These are phyloP conservation scores for Arthrinium phaeospermum DNA, from an alignment of 2,329 filamentous ascomycete species.

Conservation along the genomic window DNA sequence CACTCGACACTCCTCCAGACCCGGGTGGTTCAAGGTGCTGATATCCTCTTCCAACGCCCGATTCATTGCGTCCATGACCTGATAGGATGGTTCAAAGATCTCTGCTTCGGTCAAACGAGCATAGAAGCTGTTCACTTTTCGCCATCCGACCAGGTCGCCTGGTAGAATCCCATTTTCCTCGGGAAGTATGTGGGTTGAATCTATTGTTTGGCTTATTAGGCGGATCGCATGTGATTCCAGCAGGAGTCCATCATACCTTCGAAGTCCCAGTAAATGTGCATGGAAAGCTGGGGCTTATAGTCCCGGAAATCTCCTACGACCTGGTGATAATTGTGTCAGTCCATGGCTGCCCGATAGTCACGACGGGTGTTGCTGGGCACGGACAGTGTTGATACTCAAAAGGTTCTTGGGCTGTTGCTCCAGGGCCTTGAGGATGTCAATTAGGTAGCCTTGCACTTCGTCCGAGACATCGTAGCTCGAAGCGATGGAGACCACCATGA, in stretches of 20 bases:
- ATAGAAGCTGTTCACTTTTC: neutral
- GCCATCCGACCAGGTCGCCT: neutral
- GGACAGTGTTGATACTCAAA: neutral
- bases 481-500: neutral
- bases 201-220: neutral
- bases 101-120: neutral
- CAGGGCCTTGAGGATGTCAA: neutral
- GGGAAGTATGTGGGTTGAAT: neutral
- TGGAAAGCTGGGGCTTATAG: neutral
- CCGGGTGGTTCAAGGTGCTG: neutral
- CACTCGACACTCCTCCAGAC: neutral
- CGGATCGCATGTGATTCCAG: no score
- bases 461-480: neutral
- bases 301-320: no score
- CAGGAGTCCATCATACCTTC: neutral
- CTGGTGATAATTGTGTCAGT: no score
- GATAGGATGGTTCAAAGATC: neutral
- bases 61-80: neutral
- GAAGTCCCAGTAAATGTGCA: neutral
- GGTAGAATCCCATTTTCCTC: neutral
- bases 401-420: neutral
- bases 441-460: neutral
- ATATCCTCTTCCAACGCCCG: neutral
- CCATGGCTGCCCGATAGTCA: neutral
- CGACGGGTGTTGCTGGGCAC: neutral